Evolutionary conservation across 2,329 filamentous ascomycete species (phyloP).

Genomic region (Capronia epimyces): DNA sequence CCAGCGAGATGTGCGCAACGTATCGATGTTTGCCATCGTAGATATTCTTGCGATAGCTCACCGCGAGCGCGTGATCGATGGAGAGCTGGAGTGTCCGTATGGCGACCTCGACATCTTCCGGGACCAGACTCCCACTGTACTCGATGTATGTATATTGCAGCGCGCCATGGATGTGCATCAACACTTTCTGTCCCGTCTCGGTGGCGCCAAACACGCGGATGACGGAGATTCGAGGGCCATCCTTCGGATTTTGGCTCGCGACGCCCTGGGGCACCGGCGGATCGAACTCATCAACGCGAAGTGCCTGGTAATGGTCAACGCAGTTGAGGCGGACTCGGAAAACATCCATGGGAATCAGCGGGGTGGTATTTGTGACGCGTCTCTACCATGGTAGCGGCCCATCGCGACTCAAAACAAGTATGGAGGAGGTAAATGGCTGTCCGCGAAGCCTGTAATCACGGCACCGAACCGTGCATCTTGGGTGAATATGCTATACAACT

Average conservation of each 20-base stretch:
- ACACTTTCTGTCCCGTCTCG: constrained; percentile 91
- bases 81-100: constrained; percentile 74
- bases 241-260: constrained; percentile 52
- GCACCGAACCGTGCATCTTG: no score
- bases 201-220: constrained; percentile 89
- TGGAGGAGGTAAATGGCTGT: no score
- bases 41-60: constrained; percentile 74
- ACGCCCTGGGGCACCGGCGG: constrained; percentile 60
- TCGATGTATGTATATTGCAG: constrained; percentile 94
- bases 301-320: constrained; percentile 87
- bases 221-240: constrained; percentile 71
- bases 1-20: constrained; percentile 83
- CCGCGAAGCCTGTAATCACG: no score
- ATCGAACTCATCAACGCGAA: constrained; percentile 67
- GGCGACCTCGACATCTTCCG: constrained; percentile 66
- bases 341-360: constrained; percentile 52
- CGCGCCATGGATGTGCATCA: constrained; percentile 89
- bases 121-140: constrained; percentile 64
- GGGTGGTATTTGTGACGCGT: constrained; percentile 12
- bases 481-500: no score
- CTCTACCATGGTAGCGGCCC: constrained; percentile 11
- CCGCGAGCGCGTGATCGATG: constrained; percentile 82
- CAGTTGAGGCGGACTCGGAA: constrained; percentile 93
- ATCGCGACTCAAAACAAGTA: neutral
- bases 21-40: constrained; percentile 65